A percentile compares a stretch with the other conserved stretches of the same genome.
Conservation (phyloP, 2,329 filamentous ascomycete genomes). For the Lachnellula subtilissima region DNA sequence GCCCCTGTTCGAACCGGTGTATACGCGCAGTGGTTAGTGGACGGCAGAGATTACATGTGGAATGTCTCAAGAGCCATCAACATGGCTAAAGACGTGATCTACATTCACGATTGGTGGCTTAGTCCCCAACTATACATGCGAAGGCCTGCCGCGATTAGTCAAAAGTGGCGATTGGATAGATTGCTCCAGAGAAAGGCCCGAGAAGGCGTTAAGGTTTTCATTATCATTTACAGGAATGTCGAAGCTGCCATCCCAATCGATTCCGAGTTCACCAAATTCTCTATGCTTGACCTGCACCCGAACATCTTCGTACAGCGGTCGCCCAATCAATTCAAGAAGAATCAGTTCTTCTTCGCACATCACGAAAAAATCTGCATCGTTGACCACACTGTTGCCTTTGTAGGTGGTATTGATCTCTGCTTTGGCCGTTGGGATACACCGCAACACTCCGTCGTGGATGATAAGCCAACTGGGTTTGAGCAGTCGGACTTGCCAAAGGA, state of each 20-base stretch:
- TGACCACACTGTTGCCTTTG: constrained; percentile 92
- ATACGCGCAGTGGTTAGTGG: constrained; percentile 93
- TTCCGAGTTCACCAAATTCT: constrained; percentile 97
- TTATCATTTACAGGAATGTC: constrained; percentile 97
- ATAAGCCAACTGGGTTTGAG: constrained; percentile 94
- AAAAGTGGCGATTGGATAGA: constrained; percentile 94
- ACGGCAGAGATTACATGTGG: constrained; percentile 99
- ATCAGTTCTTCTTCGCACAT: constrained; percentile 98
- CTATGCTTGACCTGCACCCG: constrained; percentile 86
- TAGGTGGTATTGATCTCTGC: constrained; percentile 92
- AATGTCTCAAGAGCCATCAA: constrained; percentile 94
- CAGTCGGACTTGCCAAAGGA: constrained; percentile 71
- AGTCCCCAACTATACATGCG: constrained; percentile 95
- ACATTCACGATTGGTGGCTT: constrained; percentile 99
- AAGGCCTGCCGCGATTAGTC: constrained; percentile 87
- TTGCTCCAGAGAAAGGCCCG: constrained; percentile 88
- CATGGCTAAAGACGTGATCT: constrained; percentile 96
- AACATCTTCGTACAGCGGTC: constrained; percentile 96
- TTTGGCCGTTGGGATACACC: constrained; percentile 98
- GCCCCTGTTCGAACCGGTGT: constrained; percentile 82
- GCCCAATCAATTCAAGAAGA: constrained; percentile 96
- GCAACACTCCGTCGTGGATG: constrained; percentile 83
- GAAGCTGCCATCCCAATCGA: constrained; percentile 97
- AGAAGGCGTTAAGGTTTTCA: constrained; percentile 94
- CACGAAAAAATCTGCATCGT: constrained; percentile 98